phyloP scores from a whole-genome alignment of 2,329 filamentous ascomycete species.

The Aspergillus bombycis region DNA sequence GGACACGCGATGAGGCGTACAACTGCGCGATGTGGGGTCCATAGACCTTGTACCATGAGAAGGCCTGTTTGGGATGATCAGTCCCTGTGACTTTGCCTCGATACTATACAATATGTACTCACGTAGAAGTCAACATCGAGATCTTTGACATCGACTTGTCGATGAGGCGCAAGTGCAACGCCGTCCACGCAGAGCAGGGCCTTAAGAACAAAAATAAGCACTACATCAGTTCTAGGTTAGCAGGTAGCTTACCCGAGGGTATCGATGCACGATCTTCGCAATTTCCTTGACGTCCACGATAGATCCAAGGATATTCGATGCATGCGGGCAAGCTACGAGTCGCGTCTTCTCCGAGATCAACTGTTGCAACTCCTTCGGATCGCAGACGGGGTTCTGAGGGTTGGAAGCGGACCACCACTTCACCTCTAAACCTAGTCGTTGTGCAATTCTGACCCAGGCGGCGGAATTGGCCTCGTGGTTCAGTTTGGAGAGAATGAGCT shows the following conservation, averaged over 20 bases:
- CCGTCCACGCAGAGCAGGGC: slow-evolving; percentile 74
- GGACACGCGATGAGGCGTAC: slow-evolving; percentile 64
- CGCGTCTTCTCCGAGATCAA: slow-evolving; percentile 68
- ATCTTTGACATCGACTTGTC: slow-evolving; percentile 67
- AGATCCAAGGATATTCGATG: slow-evolving; percentile 72
- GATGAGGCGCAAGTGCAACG: slow-evolving; percentile 75
- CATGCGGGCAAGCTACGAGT: slow-evolving; percentile 73
- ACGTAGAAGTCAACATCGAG: slow-evolving; percentile 74
- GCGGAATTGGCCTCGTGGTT: slow-evolving; percentile 80
- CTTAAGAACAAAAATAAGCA: slow-evolving; percentile 12
- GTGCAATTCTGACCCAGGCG: slow-evolving; percentile 71
- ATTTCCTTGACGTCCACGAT: slow-evolving; percentile 57
- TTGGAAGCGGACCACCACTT: slow-evolving; percentile 69
- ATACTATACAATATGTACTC: slow-evolving; percentile 10
- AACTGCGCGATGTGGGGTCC: slow-evolving; percentile 74
- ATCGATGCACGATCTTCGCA: slow-evolving; percentile 41
- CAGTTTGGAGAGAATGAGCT: slow-evolving; percentile 70
- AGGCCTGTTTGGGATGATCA: slow-evolving; percentile 43
- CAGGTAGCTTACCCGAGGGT: slow-evolving; percentile 42
- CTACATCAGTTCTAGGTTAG: too few species aligned
- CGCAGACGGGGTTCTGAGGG: slow-evolving; percentile 61
- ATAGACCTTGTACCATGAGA: slow-evolving; percentile 83
- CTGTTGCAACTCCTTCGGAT: slow-evolving; percentile 57
- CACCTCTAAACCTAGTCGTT: slow-evolving; percentile 61
- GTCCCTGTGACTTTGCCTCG: not conserved